These are phyloP conservation scores for Vitis vinifera DNA, from an alignment of 164 flowering plant species.

Conservation along the genomic window ASM3070453v1 NC_081818.1:29432001-29432500, in stretches of 20 bases:
- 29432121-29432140: conserved; percentile 33
- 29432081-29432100: not conserved
- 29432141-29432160: conserved; percentile 57
- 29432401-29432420: no score
- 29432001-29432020: no score
- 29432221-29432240: conserved; percentile 46
- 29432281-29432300: conserved; percentile 46
- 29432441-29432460: no score
- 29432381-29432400: no score
- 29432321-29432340: not conserved
- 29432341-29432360: not conserved
- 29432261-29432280: conserved; percentile 54
- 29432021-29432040: no score
- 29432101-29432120: not conserved
- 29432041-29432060: no score
- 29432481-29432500: no score
- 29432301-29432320: conserved; percentile 48
- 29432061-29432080: not conserved
- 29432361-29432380: no score
- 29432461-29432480: no score
- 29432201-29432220: conserved; percentile 58
- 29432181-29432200: conserved; percentile 53
- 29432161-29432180: conserved; percentile 63
- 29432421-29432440: no score
- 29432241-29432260: conserved; percentile 46